phyloP scores from a whole-genome alignment of 805 yeast species.

The Metschnikowia proteae region DNA sequence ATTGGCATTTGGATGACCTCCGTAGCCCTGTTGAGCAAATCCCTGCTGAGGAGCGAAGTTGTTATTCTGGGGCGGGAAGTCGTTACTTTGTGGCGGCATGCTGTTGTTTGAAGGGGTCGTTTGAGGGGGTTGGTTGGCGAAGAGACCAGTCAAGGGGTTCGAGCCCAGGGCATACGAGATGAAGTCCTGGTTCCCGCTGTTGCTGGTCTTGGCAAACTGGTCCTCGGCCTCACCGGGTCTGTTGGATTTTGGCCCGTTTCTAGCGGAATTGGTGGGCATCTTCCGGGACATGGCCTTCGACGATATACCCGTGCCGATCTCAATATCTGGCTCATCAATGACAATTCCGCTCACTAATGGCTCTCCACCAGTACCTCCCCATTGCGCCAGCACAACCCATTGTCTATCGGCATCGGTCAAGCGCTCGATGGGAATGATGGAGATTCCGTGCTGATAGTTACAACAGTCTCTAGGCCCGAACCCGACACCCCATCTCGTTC shows the following conservation, averaged over 20 bases:
- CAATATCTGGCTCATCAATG: slow-evolving; percentile 96
- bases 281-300: slow-evolving; percentile 87
- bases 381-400: slow-evolving; percentile 87
- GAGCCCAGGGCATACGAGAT: slow-evolving; percentile 31
- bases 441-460: slow-evolving; percentile 86
- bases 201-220: slow-evolving; percentile 34
- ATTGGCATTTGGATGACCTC: slow-evolving; percentile 23
- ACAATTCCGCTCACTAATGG: slow-evolving; percentile 75
- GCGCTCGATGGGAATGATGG: slow-evolving; percentile 81
- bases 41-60: slow-evolving; percentile 10
- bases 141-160: slow-evolving; percentile 50
- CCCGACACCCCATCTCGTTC: slow-evolving; percentile 99
- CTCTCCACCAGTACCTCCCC: slow-evolving; percentile 96
- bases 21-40: slow-evolving; percentile 11
- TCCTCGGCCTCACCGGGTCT: slow-evolving; percentile 56
- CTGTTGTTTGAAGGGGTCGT: slow-evolving; percentile 6
- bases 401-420: slow-evolving; percentile 90
- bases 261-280: slow-evolving; percentile 86
- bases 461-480: slow-evolving; percentile 98
- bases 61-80: slow-evolving; percentile 5
- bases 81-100: slow-evolving; percentile 9
- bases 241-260: slow-evolving; percentile 81
- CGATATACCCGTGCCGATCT: slow-evolving; percentile 89
- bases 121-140: slow-evolving; percentile 24
- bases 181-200: slow-evolving; percentile 37